phyloP scores from a whole-genome alignment of 2,329 filamentous ascomycete genomes.

The Chrysoporthe cubensis region DNA sequence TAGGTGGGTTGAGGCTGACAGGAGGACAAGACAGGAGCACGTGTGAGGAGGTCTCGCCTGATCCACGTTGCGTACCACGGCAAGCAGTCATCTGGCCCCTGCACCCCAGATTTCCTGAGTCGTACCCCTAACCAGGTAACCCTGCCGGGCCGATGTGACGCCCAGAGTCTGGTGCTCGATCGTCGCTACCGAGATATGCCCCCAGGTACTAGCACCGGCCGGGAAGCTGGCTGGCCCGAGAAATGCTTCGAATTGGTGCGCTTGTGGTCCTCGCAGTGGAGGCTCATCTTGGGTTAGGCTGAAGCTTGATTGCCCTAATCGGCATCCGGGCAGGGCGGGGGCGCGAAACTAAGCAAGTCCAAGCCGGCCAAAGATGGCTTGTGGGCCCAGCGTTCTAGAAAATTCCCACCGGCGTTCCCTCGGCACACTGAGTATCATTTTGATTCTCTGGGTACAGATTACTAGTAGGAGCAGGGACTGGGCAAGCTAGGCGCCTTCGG shows the following conservation, averaged over 20 bases:
- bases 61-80: too few relatives aligned
- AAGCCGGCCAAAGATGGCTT: too few relatives aligned
- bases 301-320: not conserved
- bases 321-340: too few relatives aligned
- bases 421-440: too few relatives aligned
- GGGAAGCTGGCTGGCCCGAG: not conserved
- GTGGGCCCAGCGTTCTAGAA: not conserved
- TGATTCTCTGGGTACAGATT: too few relatives aligned
- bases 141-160: slow-evolving; percentile 2
- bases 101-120: slow-evolving; percentile 1
- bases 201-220: not conserved
- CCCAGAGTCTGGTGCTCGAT: not conserved
- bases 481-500: not conserved
- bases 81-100: not conserved
- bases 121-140: not conserved
- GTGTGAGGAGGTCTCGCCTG: too few relatives aligned
- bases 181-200: not conserved
- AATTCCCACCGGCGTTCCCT: not conserved
- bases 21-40: not conserved
- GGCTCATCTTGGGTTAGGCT: not conserved
- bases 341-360: too few relatives aligned
- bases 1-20: slow-evolving; percentile 9
- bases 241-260: slow-evolving; percentile 3
- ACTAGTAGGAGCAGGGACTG: not conserved
- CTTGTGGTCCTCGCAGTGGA: not conserved